Conservation (phyloP, 2,329 filamentous ascomycete species). For the Botryotinia convoluta region DNA sequence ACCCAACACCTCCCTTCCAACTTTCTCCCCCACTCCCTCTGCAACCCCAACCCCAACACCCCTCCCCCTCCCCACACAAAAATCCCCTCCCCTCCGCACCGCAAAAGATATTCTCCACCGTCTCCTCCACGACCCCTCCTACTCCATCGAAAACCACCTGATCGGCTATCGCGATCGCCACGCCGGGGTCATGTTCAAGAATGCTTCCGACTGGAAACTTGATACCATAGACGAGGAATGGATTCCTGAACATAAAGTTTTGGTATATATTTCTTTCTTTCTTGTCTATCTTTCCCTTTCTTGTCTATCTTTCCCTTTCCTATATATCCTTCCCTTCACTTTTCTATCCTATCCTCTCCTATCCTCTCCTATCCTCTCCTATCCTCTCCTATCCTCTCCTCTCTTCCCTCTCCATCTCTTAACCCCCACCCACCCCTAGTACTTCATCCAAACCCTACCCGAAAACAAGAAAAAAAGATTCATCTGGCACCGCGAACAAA, state of each 20-base stretch:
- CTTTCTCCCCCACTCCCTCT: background rate
- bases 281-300: too few relatives aligned
- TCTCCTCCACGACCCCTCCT: conserved; percentile 18
- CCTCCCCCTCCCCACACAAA: background rate
- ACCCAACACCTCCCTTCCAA: background rate
- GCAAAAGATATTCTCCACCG: background rate
- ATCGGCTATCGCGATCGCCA: background rate
- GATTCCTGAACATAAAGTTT: background rate
- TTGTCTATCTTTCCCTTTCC: background rate
- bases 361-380: too few relatives aligned
- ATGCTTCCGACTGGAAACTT: background rate
- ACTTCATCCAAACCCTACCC: background rate
- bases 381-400: too few relatives aligned
- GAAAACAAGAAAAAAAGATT: background rate
- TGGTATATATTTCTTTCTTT: background rate
- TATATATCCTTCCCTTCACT: background rate
- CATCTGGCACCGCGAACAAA: background rate
- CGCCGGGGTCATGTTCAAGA: background rate
- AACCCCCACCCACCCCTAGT: background rate
- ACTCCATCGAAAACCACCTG: conserved; percentile 15
- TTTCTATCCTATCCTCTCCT: too few relatives aligned
- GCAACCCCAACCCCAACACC: background rate
- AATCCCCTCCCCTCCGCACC: background rate
- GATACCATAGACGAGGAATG: background rate
- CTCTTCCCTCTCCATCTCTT: too few relatives aligned